A percentile compares a stretch with the other conserved stretches of the same genome.
These are phyloP conservation scores for Pyrus hybrid DNA, from an alignment of 331 rosid species.

Conservation along the genomic window DNA sequence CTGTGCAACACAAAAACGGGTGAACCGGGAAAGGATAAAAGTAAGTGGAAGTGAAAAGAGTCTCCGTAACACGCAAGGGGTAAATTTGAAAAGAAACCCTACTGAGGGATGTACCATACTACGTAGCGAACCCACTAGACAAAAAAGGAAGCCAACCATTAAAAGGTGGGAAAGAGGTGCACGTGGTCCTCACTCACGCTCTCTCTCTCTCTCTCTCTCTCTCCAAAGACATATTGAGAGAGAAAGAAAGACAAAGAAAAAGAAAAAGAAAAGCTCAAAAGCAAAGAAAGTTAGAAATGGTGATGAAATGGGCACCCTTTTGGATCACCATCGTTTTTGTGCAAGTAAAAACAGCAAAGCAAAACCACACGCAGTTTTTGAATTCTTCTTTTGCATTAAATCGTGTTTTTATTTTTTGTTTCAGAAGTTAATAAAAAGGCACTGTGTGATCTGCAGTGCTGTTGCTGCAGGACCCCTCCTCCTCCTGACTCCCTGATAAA, in stretches of 20 bases:
- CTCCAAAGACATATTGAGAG: background rate
- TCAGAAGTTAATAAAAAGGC: conserved; percentile 24
- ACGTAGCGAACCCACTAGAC: conserved; percentile 8
- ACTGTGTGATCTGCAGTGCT: conserved; percentile 10
- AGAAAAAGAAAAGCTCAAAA: background rate
- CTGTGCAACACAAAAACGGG: background rate
- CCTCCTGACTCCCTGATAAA: background rate
- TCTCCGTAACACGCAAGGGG: background rate
- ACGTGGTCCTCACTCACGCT: conserved; percentile 33
- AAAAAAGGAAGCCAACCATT: conserved; percentile 31
- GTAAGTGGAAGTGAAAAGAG: background rate
- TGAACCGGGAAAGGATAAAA: background rate
- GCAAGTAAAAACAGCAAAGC: conserved; percentile 11
- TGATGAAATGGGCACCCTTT: conserved; percentile 2
- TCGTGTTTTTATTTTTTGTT: background rate
- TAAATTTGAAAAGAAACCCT: background rate
- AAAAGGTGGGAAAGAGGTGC: conserved; percentile 27
- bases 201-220: too few species aligned
- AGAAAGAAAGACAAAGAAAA: too few species aligned
- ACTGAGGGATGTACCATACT: background rate
- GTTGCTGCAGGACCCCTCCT: conserved; percentile 6
- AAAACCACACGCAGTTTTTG: background rate
- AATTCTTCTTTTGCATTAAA: background rate
- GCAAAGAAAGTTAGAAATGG: background rate
- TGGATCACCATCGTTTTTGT: background rate